Base-by-base conservation (phyloP, 2,329 filamentous ascomycete genomes). In the Aspergillus eucalypticola region DNA sequence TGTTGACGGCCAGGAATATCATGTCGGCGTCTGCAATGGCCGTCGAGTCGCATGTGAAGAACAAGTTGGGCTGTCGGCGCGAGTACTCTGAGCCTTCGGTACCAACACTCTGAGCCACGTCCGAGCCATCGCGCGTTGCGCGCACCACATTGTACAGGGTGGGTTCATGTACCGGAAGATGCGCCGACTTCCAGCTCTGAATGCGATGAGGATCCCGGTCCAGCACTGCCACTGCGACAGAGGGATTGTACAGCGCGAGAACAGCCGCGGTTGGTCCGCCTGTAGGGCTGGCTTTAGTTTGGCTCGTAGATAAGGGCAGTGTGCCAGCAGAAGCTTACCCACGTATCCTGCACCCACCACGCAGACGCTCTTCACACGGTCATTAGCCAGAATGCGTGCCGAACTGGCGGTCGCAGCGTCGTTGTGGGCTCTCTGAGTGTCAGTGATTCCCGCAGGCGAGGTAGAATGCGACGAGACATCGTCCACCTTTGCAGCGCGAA, bases 311-410 rank as follows among this genome's bases (percentile, higher is more conserved):
- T 15, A 10, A 8, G 46, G 23, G 15, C 15, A 29, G 11, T 27
- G 25, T 27, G 46, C 15, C 15, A 25, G 5, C 21, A n/a, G 13
- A 49, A 29, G 48, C 87, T 69, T 81, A 90, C 87, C 88, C 64
- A 91, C 88, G 73, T 91, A 91, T 67, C 89, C 89, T 66, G 89
- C 89, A 53, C 89, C 89, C 63, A 91, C 86, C 71, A 88, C 91
- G 75, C 89, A 91, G 55, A 91, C 86, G 69, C 73, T 71, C 56
- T 67, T 67, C n/a, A 74, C 64, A 61, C 61, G 11, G 63, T 59
- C 23, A 0, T 21, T 8, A 1, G 25, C 10, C n/a, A 6, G 2
- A 2, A 29, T 19, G 5, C 15, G 2, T 1, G 17, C 13, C 1
- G 44, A 49, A 23, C 5, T 27, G 15, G 44, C 21, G 23, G 6